phyloP scores from a whole-genome alignment of 2,329 filamentous ascomycete species.

The Curvularia spicifera region DNA sequence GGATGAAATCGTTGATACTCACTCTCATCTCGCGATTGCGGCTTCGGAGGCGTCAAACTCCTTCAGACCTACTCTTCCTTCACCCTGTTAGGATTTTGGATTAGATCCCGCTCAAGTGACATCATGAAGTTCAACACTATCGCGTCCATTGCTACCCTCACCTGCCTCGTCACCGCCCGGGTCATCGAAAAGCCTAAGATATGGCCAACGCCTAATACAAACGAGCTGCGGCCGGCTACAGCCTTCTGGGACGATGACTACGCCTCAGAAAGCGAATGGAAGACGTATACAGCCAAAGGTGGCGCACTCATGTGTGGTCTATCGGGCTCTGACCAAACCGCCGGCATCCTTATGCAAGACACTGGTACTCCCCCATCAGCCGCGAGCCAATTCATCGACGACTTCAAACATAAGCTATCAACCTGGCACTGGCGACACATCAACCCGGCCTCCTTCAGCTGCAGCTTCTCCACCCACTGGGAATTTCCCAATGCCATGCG shows the following conservation, averaged over 20 bases:
- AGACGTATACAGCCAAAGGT: constrained; percentile 18
- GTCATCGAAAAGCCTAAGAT: background rate
- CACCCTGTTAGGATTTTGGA: too few species aligned
- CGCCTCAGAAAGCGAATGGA: constrained; percentile 18
- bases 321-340: constrained; percentile 20
- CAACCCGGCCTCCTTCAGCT: constrained; percentile 9
- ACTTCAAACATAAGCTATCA: constrained; percentile 18
- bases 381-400: constrained; percentile 23
- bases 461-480: constrained; percentile 23
- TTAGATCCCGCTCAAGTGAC: too few species aligned
- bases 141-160: background rate
- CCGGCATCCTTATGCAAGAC: constrained; percentile 21
- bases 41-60: background rate
- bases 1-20: too few species aligned
- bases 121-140: background rate
- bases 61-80: too few species aligned
- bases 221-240: background rate
- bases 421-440: constrained; percentile 26
- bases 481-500: constrained; percentile 11
- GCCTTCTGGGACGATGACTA: constrained; percentile 23
- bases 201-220: background rate
- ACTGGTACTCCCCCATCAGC: constrained; percentile 24
- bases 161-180: background rate
- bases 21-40: background rate
- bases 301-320: constrained; percentile 21